Conservation (phyloP, 2,329 filamentous ascomycete genomes). For the Volutella citrinella region DNA sequence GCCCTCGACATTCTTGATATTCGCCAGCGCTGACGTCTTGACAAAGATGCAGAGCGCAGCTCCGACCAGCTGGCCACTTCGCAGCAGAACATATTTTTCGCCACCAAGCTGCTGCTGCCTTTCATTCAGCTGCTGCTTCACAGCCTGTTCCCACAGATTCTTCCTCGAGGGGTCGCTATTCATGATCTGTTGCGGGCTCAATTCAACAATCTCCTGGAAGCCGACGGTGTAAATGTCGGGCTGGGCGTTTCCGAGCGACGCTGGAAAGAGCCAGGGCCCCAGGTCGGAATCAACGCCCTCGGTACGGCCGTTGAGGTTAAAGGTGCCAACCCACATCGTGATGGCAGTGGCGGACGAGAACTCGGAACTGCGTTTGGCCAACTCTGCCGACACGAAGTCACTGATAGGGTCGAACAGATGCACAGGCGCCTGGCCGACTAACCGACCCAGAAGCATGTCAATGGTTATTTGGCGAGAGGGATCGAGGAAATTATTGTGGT, state of each 20-base stretch:
- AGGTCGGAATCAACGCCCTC: constrained; percentile 76
- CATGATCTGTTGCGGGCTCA: constrained; percentile 98
- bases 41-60: constrained; percentile 92
- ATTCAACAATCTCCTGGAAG: constrained; percentile 97
- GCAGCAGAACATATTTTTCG: constrained; percentile 82
- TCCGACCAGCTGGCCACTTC: constrained; percentile 91
- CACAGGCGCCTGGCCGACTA: constrained; percentile 80
- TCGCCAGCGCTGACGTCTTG: constrained; percentile 68
- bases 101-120: constrained; percentile 62
- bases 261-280: constrained; percentile 79
- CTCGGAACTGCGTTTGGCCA: constrained; percentile 64
- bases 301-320: constrained; percentile 90
- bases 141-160: constrained; percentile 80
- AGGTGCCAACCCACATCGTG: constrained; percentile 82
- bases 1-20: constrained; percentile 96
- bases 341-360: constrained; percentile 75
- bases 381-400: constrained; percentile 78
- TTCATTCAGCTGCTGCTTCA: constrained; percentile 72
- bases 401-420: constrained; percentile 92
- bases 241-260: constrained; percentile 52
- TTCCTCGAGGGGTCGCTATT: constrained; percentile 89
- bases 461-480: constrained; percentile 92
- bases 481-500: constrained; percentile 97
- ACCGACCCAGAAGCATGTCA: constrained; percentile 81
- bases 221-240: constrained; percentile 88